Base-by-base conservation (phyloP, 345 rosid genomes). In the Gossypium ekmanianum region DNA sequence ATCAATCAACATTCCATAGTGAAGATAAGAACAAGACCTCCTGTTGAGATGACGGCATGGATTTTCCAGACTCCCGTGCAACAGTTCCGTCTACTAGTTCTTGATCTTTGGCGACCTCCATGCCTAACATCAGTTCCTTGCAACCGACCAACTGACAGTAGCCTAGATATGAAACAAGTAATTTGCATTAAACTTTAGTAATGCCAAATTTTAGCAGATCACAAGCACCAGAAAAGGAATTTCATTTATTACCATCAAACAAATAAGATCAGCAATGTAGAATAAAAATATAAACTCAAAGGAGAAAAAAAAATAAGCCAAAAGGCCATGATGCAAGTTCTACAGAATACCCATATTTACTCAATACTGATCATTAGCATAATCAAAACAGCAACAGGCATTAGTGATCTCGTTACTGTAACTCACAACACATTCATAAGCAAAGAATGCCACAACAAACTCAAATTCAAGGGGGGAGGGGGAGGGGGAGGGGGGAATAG, bases 31-130 rank as follows among this genome's bases (percentile, higher is more conserved):
- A 45, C 41, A 47, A 62, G 78, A 94, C 97, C 98, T 94, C 92
- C 72, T 88, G 84, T 48, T 87, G 82, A 44, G 92, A 74, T 72
- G 94, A 90, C 29, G 94, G 91, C 87, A 45, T 45, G 50, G 50
- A 45, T 45, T 45, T 45, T 45, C 12, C 50, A 45, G 50, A 45
- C 50, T 56, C 61, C 61, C 2, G 61, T 56, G 61, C 26, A 56
- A 56, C 61, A 56, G 24, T 56, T 56, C 61, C 61, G 1, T n/a
- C 61, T 56, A 56, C 61, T 56, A n/a, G 61, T 18, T 56, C 61
- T 56, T 56, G 61, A 22, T 56, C 61, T 56, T 18, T 56, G 26
- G 20, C 24, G 10, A n/a, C 26, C 61, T 9, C 61, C 61, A 56
- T 56, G 24, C 61, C 61, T 10, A 26, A 56, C 24, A 56, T 56